Base-by-base conservation (phyloP, 768 basidiomycete species). In the Calocybe indica region DNA sequence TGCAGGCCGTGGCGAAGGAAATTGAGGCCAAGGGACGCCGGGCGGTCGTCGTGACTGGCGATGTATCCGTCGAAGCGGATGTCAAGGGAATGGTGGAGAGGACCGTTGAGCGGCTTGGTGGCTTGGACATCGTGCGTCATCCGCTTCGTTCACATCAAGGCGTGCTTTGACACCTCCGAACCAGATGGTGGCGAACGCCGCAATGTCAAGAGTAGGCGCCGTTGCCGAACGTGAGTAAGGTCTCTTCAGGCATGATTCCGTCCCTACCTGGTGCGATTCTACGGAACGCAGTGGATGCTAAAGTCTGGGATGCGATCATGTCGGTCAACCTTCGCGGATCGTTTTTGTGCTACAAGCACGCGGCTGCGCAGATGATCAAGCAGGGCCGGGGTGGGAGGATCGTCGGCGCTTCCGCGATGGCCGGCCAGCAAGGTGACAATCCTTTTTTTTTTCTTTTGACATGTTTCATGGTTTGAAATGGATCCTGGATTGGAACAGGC, bases 341-440 rank as follows among this genome's bases (percentile, higher is more conserved):
- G 1, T 62, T 70, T 34, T 54, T 70, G 4, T 67, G 66, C 49
- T 72, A 69, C 54, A 64, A 66, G 44, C 58, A 62, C 46, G 69
- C 69, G 10, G 71, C 62, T 6, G 50, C 57, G 13, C 62, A 62
- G 37, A 71, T 73, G 72, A 62, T 73, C 40, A 55, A 56, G 13
- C 70, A 71, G 55, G 69, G 68, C 2, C 58, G 59, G 14, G 72
- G 72, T 1, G 72, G 72, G 14, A 56, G 68, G n/a, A 65, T 72
- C 29, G 63, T 73, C 14, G 71, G 69, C 6, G 69, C 69, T 8
- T 63, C 56, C 0, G 73, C 74, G 4, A 55, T 64, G 1, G 62
- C 61, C 1, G 74, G 70, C 2, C 67, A 66, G 46, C 52, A 58
- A 65, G 74, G 76, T 67, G 43, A 7, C 11, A 7, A n/a, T 37